These are phyloP conservation scores for Fraxinus albicans DNA, from an alignment of 305 asterid genomes.

Conservation along the genomic window DNA sequence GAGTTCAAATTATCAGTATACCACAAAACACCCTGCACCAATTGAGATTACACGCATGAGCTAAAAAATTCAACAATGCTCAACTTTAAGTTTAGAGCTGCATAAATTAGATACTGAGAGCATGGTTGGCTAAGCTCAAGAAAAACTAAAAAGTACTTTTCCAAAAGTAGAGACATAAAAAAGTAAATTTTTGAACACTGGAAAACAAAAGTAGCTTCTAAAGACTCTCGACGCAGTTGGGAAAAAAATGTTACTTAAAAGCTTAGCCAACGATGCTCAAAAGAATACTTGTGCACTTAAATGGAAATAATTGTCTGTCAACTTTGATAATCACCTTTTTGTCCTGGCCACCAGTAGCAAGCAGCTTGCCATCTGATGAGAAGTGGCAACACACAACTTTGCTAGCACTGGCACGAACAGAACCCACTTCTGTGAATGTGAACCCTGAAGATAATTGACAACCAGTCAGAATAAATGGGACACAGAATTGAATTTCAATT, in stretches of 20 bases:
- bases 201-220: background rate
- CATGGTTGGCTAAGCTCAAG: background rate
- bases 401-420: constrained; percentile 70
- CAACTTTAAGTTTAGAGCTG: constrained; percentile 1
- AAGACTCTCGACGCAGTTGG: background rate
- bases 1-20: constrained; percentile 70
- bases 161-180: background rate
- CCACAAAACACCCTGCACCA: constrained; percentile 87
- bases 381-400: constrained; percentile 96
- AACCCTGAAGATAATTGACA: constrained; percentile 50
- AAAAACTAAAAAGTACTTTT: background rate
- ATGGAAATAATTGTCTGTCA: constrained; percentile 7
- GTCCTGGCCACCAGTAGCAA: constrained; percentile 98
- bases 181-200: background rate
- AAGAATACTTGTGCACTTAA: background rate
- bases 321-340: constrained; percentile 57
- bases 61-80: background rate
- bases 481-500: background rate
- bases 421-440: constrained; percentile 64
- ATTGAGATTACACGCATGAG: constrained; percentile 10
- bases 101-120: background rate
- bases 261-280: background rate
- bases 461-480: constrained; percentile 17
- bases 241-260: background rate
- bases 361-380: constrained; percentile 95